These are phyloP conservation scores for Yamadazyma conglobata DNA, from an alignment of 1,139 yeast species.

Conservation along the genomic window DNA sequence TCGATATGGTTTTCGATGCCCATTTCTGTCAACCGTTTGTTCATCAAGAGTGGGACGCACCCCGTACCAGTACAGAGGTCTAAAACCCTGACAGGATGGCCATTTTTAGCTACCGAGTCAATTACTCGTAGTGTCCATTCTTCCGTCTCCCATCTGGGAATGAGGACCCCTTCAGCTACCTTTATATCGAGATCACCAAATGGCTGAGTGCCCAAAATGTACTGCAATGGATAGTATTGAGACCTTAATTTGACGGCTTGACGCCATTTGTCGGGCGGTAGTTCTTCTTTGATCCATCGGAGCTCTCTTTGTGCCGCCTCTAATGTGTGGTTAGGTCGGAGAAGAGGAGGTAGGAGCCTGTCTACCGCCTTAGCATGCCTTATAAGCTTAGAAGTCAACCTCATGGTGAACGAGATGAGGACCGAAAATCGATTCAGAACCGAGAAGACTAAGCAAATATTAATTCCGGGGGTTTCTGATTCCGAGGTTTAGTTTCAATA, in stretches of 20 bases:
- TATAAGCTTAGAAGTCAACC: constrained; percentile 28
- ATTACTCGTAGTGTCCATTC: constrained; percentile 61
- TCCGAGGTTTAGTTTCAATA: too few species aligned
- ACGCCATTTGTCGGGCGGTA: constrained; percentile 33
- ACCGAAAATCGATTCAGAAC: too few species aligned
- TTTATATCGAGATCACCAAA: constrained; percentile 65
- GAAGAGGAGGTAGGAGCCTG: constrained; percentile 27
- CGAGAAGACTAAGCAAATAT: too few species aligned
- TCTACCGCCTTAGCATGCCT: constrained; percentile 26
- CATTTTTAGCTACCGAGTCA: constrained; percentile 3
- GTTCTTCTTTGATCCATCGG: constrained; percentile 39
- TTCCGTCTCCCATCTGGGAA: constrained; percentile 95
- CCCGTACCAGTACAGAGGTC: constrained; percentile 94
- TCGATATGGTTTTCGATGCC: constrained; percentile 9
- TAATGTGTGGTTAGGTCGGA: constrained; percentile 28
- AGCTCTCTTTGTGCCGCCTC: constrained; percentile 35
- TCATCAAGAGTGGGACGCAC: constrained; percentile 64
- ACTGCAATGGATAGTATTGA: constrained; percentile 67
- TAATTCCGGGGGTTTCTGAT: too few species aligned
- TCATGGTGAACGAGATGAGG: too few species aligned
- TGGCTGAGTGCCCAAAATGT: constrained; percentile 82
- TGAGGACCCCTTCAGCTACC: constrained; percentile 66
- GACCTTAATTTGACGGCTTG: constrained; percentile 39
- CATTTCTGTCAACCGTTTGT: constrained; percentile 24
- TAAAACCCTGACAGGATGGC: constrained; percentile 29